phyloP scores from a whole-genome alignment of 2,329 filamentous ascomycete species.

The Lasiodiplodia hormozganensis region DNA sequence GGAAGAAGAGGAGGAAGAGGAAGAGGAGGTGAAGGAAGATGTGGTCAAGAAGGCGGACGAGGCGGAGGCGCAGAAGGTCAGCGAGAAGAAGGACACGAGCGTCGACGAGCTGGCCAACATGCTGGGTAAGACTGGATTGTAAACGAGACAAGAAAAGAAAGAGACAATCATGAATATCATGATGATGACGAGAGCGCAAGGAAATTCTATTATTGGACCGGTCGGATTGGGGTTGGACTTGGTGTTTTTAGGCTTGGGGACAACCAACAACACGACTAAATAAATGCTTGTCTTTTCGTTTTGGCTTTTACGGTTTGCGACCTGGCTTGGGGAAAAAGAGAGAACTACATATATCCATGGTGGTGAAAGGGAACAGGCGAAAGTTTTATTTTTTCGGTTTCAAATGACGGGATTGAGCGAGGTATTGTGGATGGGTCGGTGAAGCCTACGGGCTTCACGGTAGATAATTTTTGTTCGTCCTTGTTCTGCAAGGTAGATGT shows the following conservation, averaged over 20 bases:
- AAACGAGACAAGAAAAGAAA: not conserved
- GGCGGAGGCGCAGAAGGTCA: constrained; percentile 76
- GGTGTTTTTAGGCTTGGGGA: constrained; percentile 18
- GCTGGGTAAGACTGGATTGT: constrained; percentile 69
- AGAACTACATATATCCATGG: not conserved
- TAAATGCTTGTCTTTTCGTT: not conserved
- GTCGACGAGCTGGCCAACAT: constrained; percentile 81
- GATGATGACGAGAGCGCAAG: not conserved
- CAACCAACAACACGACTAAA: not conserved
- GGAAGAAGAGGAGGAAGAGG: constrained; percentile 72
- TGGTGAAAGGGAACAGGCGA: not conserved
- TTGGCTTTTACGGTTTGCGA: not conserved
- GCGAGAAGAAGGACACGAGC: constrained; percentile 73
- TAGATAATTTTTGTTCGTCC: too few relatives aligned
- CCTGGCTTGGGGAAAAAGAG: not conserved
- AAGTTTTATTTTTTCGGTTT: not conserved
- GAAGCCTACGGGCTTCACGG: too few relatives aligned
- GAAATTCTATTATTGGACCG: not conserved
- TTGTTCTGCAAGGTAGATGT: too few relatives aligned
- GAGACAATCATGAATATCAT: not conserved
- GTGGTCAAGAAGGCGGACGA: constrained; percentile 73
- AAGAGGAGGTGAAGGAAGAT: constrained; percentile 60
- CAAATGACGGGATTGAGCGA: too few relatives aligned
- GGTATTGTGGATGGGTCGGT: too few relatives aligned
- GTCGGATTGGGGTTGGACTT: not conserved